Conservation (phyloP, 208 protist species). For the Borovskyia barvae region DNA sequence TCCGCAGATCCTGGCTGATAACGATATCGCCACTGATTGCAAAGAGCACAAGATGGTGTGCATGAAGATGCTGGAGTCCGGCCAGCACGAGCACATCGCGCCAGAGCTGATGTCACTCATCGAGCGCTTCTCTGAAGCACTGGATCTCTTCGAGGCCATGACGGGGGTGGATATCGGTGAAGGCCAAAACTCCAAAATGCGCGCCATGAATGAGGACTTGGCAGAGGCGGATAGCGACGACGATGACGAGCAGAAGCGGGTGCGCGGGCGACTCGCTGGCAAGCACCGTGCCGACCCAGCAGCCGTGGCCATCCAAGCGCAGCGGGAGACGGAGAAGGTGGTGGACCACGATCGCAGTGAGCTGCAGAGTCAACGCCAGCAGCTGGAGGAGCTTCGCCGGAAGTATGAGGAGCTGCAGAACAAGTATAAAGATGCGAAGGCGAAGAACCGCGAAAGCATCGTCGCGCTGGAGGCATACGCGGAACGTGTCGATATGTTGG, state of each 20-base stretch:
- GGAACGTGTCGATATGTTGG: conserved; percentile 51
- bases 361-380: conserved; percentile 46
- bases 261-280: conserved; percentile 37
- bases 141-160: conserved; percentile 87
- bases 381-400: conserved; percentile 76
- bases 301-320: conserved; percentile 60
- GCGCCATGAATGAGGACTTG: conserved; percentile 51
- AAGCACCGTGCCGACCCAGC: conserved; percentile 31
- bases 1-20: conserved; percentile 78
- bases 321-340: conserved; percentile 73
- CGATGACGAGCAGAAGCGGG: conserved; percentile 52
- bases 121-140: conserved; percentile 70
- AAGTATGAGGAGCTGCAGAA: conserved; percentile 87
- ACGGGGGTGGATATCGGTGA: conserved; percentile 84
- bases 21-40: conserved; percentile 79
- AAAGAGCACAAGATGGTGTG: conserved; percentile 76
- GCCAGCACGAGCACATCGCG: conserved; percentile 65
- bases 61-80: conserved; percentile 81
- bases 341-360: conserved; percentile 69
- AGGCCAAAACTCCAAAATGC: conserved; percentile 54
- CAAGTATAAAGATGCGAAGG: conserved; percentile 92
- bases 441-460: conserved; percentile 82
- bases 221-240: conserved; percentile 75
- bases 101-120: conserved; percentile 82
- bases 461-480: conserved; percentile 64